Percentiles rank a stretch among this genome's conserved stretches.
These are phyloP conservation scores for Auricularia sp. DNA, from an alignment of 768 basidiomycete species.

Conservation along the genomic window DNA sequence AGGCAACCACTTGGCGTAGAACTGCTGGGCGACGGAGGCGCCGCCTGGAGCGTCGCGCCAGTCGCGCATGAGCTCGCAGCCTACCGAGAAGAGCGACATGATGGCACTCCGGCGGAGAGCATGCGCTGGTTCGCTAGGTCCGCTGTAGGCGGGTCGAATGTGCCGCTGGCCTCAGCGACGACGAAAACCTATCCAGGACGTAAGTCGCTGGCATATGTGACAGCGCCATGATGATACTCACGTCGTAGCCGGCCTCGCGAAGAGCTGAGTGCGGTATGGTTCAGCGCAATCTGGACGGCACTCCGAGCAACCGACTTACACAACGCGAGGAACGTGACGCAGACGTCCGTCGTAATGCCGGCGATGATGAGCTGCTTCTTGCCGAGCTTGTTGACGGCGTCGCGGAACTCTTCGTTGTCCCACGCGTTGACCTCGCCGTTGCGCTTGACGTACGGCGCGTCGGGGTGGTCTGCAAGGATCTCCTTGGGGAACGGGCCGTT, in stretches of 20 bases:
- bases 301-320: slow-evolving; percentile 9
- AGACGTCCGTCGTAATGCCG: slow-evolving; percentile 42
- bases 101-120: slow-evolving; percentile 37
- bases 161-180: slow-evolving; percentile 38
- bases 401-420: slow-evolving; percentile 39
- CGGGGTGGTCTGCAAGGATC: slow-evolving; percentile 34
- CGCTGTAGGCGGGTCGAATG: slow-evolving; percentile 29
- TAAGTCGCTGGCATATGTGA: slow-evolving; percentile 13
- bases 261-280: slow-evolving; percentile 20
- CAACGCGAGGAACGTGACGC: slow-evolving; percentile 39
- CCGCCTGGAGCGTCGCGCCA: slow-evolving; percentile 39
- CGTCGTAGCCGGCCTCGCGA: slow-evolving; percentile 24
- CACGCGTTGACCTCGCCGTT: slow-evolving; percentile 42
- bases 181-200: slow-evolving; percentile 28
- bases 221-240: too few species aligned
- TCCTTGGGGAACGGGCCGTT: slow-evolving; percentile 39
- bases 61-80: slow-evolving; percentile 38
- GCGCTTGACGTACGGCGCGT: slow-evolving; percentile 35
- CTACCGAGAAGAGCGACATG: slow-evolving; percentile 26
- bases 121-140: slow-evolving; percentile 38
- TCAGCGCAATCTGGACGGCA: background rate
- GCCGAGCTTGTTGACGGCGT: slow-evolving; percentile 37
- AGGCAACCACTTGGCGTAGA: too few species aligned
- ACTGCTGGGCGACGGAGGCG: too few species aligned
- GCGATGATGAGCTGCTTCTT: slow-evolving; percentile 41